Evolutionary conservation across 768 basidiomycete species (phyloP).

Genomic region (Exsudoporus frostii): DNA sequence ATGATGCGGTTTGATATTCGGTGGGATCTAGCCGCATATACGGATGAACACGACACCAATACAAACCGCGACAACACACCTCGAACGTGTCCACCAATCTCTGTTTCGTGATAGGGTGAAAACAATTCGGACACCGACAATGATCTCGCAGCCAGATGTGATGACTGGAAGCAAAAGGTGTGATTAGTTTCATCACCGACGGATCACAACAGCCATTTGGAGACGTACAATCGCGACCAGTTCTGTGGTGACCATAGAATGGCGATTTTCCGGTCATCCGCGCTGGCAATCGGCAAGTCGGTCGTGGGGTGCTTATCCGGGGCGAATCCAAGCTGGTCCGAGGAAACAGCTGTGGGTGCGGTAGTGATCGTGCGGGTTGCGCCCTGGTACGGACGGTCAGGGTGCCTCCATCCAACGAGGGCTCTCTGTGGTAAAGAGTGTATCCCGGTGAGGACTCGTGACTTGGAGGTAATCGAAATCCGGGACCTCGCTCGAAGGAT

Average conservation of each 20-base stretch:
- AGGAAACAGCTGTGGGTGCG: constrained; percentile 12
- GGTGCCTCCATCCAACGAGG: neutral
- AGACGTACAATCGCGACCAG: constrained; percentile 75
- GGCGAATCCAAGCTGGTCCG: constrained; percentile 31
- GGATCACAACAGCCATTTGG: neutral
- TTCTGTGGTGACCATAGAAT: constrained; percentile 70
- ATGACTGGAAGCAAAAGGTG: constrained; percentile 53
- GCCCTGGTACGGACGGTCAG: neutral
- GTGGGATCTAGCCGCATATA: constrained; percentile 58
- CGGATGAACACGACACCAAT: neutral
- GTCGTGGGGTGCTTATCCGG: constrained; percentile 10
- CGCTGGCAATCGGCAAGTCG: constrained; percentile 51
- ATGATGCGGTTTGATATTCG: constrained; percentile 60
- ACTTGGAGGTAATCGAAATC: too few relatives aligned
- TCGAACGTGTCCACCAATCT: constrained; percentile 84
- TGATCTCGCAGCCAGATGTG: constrained; percentile 92
- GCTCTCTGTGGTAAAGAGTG: neutral
- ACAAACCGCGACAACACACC: constrained; percentile 36
- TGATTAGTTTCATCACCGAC: neutral
- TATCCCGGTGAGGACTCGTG: neutral
- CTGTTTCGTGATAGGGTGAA: constrained; percentile 86
- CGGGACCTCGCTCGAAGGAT: neutral
- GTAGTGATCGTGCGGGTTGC: constrained; percentile 3
- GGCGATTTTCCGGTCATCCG: constrained; percentile 58
- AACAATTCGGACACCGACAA: constrained; percentile 84